Percentiles rank a stretch among this genome's conserved stretches.
Conservation (phyloP, 2,329 filamentous ascomycete genomes). For the Fusarium marasasianum region DNA sequence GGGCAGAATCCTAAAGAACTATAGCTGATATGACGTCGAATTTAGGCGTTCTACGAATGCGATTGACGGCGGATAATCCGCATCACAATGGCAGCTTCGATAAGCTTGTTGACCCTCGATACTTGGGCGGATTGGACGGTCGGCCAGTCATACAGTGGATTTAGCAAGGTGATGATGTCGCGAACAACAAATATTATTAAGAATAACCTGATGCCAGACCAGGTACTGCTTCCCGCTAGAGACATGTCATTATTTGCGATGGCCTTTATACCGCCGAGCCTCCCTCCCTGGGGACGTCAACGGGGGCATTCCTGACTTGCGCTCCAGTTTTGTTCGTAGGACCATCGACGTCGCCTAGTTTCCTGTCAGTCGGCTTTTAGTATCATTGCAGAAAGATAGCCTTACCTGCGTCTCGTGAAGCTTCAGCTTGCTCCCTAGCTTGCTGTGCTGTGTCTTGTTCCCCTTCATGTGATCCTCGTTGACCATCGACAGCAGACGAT, state of each 20-base stretch:
- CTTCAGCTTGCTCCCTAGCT: no score
- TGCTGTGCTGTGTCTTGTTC: rapidly evolving
- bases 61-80: not conserved
- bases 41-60: not conserved
- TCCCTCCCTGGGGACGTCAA: not conserved
- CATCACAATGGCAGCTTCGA: not conserved
- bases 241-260: rapidly evolving
- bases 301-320: not conserved
- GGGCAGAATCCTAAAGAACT: no score
- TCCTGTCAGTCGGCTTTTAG: no score
- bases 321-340: not conserved
- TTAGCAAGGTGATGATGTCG: rapidly evolving
- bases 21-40: not conserved
- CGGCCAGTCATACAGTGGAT: not conserved
- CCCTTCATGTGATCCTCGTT: not conserved
- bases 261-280: not conserved
- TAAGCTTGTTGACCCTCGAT: not conserved
- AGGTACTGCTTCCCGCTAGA: no score
- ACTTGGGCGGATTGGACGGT: rapidly evolving
- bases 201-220: no score
- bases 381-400: rapidly evolving
- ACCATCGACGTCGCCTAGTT: not conserved
- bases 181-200: not conserved
- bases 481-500: not conserved
- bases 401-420: not conserved